Percentiles rank a stretch among this genome's conserved stretches.
Evolutionary conservation across 2,329 filamentous ascomycete species (phyloP).

Genomic region (Colletotrichum sp.): DNA sequence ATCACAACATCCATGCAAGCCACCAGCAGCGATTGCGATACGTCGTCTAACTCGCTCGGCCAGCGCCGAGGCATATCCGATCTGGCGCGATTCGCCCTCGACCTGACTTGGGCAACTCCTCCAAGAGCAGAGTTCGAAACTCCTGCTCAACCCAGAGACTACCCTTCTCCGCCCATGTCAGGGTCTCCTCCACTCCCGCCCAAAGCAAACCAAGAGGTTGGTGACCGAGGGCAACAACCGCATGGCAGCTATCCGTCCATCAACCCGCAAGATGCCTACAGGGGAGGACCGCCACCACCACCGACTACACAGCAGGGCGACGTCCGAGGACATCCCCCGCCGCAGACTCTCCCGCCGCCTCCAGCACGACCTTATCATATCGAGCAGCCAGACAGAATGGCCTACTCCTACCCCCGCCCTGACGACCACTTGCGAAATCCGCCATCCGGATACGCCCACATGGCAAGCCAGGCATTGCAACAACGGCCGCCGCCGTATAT

Average conservation of each 20-base stretch:
- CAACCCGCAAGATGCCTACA: conserved; percentile 56
- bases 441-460: conserved; percentile 20
- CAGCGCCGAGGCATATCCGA: conserved; percentile 63
- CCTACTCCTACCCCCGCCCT: conserved; percentile 43
- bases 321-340: conserved; percentile 29
- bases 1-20: conserved; percentile 59
- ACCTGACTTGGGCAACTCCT: conserved; percentile 55
- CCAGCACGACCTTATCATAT: conserved; percentile 41
- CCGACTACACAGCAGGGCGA: conserved; percentile 39
- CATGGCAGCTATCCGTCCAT: conserved; percentile 47
- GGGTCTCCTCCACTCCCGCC: conserved; percentile 67
- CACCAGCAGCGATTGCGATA: conserved; percentile 48
- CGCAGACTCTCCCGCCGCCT: conserved; percentile 30
- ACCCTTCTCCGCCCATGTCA: conserved; percentile 79
- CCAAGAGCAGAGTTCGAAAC: conserved; percentile 57
- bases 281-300: conserved; percentile 33
- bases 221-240: conserved; percentile 56
- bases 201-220: conserved; percentile 62
- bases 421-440: conserved; percentile 41
- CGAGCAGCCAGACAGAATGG: conserved; percentile 43
- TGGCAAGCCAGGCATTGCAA: conserved; percentile 19
- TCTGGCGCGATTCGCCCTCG: conserved; percentile 59
- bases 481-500: conserved; percentile 21
- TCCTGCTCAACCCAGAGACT: conserved; percentile 62
- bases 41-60: conserved; percentile 55